These are phyloP conservation scores for Cytidiella melzeri DNA, from an alignment of 768 basidiomycete species.

Conservation along the genomic window DNA sequence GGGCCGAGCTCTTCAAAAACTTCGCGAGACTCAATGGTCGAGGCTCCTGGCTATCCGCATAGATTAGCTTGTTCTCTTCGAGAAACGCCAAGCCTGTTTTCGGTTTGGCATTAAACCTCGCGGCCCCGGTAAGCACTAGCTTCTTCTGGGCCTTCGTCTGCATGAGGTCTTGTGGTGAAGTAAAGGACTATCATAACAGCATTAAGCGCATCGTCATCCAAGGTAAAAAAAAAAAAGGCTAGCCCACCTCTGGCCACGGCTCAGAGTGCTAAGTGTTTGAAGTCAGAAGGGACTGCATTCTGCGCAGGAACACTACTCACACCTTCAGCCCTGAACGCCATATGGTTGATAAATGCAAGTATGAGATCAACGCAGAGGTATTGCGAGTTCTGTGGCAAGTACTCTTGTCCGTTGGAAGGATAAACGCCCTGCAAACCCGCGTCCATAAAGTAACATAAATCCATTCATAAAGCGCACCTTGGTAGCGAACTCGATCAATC, in stretches of 20 bases:
- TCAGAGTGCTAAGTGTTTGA: conserved; percentile 28
- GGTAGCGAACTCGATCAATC: conserved; percentile 81
- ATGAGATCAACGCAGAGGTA: conserved; percentile 85
- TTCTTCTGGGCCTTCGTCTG: conserved; percentile 81
- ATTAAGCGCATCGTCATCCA: not conserved
- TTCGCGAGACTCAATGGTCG: conserved; percentile 67
- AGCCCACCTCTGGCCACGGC: conserved; percentile 59
- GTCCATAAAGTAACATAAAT: not conserved
- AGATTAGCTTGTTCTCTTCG: conserved; percentile 89
- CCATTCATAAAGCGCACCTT: conserved; percentile 45
- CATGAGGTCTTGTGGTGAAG: conserved; percentile 50
- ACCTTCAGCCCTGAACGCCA: conserved; percentile 62
- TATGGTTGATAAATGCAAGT: conserved; percentile 80
- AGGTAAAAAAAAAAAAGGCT: not conserved
- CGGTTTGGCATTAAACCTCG: conserved; percentile 89
- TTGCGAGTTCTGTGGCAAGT: conserved; percentile 72
- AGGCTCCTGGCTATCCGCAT: conserved; percentile 46
- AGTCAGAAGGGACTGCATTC: not conserved
- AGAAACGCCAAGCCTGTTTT: conserved; percentile 86
- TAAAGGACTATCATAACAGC: conserved; percentile 40
- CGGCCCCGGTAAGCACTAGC: conserved; percentile 74
- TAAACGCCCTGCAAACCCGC: conserved; percentile 64
- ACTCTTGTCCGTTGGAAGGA: conserved; percentile 53
- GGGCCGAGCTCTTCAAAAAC: conserved; percentile 79
- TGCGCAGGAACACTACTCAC: conserved; percentile 32